Evolutionary conservation across 1,284 basidiomycete species (phyloP).

Genomic region (Austroboletus olivaceoglutinosus): DNA sequence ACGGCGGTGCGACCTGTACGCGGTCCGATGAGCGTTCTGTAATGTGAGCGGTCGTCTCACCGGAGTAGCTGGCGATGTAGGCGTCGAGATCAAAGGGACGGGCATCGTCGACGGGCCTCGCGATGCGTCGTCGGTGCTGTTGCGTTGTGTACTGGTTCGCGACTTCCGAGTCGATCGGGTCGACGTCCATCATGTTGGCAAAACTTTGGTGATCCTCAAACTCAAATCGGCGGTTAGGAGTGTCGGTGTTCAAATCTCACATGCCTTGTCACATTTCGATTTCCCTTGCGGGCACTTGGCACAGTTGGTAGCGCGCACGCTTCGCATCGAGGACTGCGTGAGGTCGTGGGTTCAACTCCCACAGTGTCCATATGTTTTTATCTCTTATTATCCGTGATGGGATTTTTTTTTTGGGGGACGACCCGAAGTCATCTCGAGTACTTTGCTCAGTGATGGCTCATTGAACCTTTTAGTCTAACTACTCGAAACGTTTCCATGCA

Average conservation of each 20-base stretch:
- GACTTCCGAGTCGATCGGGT: slow-evolving; percentile 28
- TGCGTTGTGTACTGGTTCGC: slow-evolving; percentile 9
- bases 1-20: slow-evolving; percentile 63
- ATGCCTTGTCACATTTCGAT: not conserved
- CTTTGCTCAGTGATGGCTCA: no score
- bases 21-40: not conserved
- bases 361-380: slow-evolving; percentile 37
- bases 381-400: no score
- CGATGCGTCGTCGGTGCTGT: slow-evolving; percentile 18
- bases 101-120: slow-evolving; percentile 57
- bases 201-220: not conserved
- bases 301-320: slow-evolving; percentile 42
- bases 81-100: slow-evolving; percentile 80
- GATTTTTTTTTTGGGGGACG: no score
- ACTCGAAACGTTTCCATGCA: slow-evolving; percentile 81
- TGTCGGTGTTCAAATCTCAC: not conserved
- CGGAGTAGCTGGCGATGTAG: slow-evolving; percentile 35
- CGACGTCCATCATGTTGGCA: slow-evolving; percentile 30
- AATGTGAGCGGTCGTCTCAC: slow-evolving; percentile 8
- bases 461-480: no score
- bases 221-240: slow-evolving; percentile 4
- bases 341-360: slow-evolving; percentile 41
- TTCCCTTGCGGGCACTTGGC: slow-evolving; percentile 25
- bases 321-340: slow-evolving; percentile 35
- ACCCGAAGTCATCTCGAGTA: no score